A percentile compares a stretch with the other conserved stretches of the same genome.
Conservation (phyloP, 306 rosid species). For the Mimosa pudica region DNA sequence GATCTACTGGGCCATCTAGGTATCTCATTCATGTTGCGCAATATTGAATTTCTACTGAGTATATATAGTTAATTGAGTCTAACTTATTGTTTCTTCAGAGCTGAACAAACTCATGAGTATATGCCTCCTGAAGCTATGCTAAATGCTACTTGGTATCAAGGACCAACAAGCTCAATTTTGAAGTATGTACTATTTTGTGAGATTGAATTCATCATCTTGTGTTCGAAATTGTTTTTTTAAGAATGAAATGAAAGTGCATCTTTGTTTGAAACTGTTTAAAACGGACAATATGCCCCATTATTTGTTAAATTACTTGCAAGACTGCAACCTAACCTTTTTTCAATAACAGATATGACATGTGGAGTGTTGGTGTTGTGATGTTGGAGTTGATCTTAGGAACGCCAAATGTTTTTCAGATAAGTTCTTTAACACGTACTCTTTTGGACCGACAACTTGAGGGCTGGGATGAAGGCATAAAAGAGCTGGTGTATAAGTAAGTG, state of each 20-base stretch:
- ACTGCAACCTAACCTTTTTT: slow-evolving; percentile 30
- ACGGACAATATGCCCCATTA: slow-evolving; percentile 15
- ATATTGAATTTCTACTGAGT: slow-evolving; percentile 11
- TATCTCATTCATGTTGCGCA: slow-evolving; percentile 40
- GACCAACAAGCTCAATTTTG: slow-evolving; percentile 63
- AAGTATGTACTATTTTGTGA: slow-evolving; percentile 60
- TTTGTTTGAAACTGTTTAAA: not conserved
- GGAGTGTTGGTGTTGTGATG: slow-evolving; percentile 97
- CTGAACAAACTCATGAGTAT: slow-evolving; percentile 88
- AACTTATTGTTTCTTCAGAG: slow-evolving; percentile 52
- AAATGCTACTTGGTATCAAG: slow-evolving; percentile 80
- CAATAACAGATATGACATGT: slow-evolving; percentile 84
- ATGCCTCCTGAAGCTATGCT: slow-evolving; percentile 93
- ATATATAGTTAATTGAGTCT: slow-evolving; percentile 22
- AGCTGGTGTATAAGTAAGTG: slow-evolving; percentile 83
- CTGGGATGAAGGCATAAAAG: slow-evolving; percentile 83
- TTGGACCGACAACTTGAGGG: slow-evolving; percentile 86
- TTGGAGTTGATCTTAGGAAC: slow-evolving; percentile 89
- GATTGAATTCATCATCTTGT: slow-evolving; percentile 24
- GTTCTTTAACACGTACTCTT: slow-evolving; percentile 71
- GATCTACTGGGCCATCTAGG: slow-evolving; percentile 89
- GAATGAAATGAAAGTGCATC: slow-evolving; percentile 12
- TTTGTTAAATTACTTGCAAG: slow-evolving; percentile 25
- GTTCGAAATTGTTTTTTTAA: slow-evolving; percentile 2
- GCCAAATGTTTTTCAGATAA: slow-evolving; percentile 80